Evolutionary conservation across 495 filamentous ascomycete species (phyloP), one percentile per base, ranked within the genome.

Genomic region (Podospora bellae-mahoneyi): DNA sequence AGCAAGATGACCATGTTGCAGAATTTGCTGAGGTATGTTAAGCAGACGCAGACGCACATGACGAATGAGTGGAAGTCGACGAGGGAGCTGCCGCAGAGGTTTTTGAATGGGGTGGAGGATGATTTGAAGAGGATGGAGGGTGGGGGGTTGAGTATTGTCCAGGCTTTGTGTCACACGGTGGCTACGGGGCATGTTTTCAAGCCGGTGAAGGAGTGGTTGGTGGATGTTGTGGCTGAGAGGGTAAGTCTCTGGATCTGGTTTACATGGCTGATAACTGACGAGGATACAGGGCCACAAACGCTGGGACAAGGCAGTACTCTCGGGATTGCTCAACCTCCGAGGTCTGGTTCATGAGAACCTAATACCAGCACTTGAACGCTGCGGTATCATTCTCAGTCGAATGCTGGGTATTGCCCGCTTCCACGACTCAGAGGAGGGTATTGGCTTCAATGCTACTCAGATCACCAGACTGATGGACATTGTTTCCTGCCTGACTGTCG

Each of bases 331-430:
- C 64, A 90, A 85, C 64, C 85, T 99, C 10, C 87, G 92, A 23
- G 84, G 87, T 60, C 80, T 97, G 28, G 86, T 91, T 0, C 94
- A 97, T 73, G 89, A 97, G 73, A 92, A 92, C 75, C 87, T 97
- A 54, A 82, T 97, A 5, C 94, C 94, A 1, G 93, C 93, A 0
- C 78, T 97, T 10, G 92, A 97, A 69, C 85, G 95, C 60, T 90
- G 92, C 66, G 85, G 85, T 57, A 88, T 97, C n/a, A 86, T 96
- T 23, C 84, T 94, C 62, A 91, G 89, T 68, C 89, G 91, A 13
- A 84, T 98, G 23, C 85, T 92, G n/a, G 94, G 95, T 1, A 85
- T 97, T 20, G 92, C 93, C 10, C 88, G 87, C 72, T 96, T 93
- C 76, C 87, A 91, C 68, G 88, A 87, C 64, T 81, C 86, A n/a